Base-by-base conservation (phyloP, 768 basidiomycete species). In the Podaxis sp. region DNA sequence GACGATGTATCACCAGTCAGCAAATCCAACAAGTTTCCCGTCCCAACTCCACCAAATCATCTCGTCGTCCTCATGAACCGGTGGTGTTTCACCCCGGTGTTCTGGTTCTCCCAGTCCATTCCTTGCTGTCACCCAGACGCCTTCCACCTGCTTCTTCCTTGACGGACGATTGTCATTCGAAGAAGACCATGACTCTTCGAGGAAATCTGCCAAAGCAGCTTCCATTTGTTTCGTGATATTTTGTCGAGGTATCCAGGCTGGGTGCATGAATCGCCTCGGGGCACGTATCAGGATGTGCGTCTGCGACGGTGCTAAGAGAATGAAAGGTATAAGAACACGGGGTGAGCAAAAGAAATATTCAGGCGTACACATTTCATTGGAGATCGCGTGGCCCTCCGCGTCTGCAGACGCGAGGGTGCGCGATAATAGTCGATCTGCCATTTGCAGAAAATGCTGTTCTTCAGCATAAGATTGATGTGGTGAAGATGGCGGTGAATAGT, bases 31-130 rank as follows among this genome's bases (percentile, higher is more conserved):
- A 57, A 86, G 69, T 65, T 81, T 82, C 1, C 84, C 84, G 69
- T 86, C 82, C 84, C 84, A 86, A 58, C 77, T 82, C 84, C 84
- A 86, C 84, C 84, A 86, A 50, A 86, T 84, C 82, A 84, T 80
- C 61, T 86, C 84, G 46, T 81, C 80, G 7, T 76, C 75, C 37
- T 73, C 71, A 36, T 28, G 28, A 2, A n/a, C 48, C 24, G 56
- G 17, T 54, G 17, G 17, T 10, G 28, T 10, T 11, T 60, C 46
- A 36, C n/a, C 20, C 1, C 64, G 60, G 13, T 41, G 61, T 17
- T 53, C 61, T 12, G 33, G 58, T 5, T 62, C 65, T 26, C 30
- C 41, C 15, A 72, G 56, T 4, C 73, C 76, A 26, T 49, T 60
- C 30, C 69, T 71, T 20, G 73, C 70, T 0, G 75, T 74, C 17